phyloP scores from a whole-genome alignment of 257 asterid genomes.

The Anisodus acutangulus region DNA sequence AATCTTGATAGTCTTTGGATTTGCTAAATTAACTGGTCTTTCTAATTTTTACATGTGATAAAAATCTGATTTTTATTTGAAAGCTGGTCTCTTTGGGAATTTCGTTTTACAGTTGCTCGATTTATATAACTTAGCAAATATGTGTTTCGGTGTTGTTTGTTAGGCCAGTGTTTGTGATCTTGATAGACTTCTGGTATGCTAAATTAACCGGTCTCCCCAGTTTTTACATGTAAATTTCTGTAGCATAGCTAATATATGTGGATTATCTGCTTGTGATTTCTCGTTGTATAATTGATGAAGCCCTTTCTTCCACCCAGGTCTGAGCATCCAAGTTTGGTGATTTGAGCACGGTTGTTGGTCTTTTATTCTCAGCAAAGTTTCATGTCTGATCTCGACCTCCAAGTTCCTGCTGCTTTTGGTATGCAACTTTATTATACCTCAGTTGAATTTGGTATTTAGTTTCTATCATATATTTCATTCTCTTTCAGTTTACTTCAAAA shows the following conservation, averaged over 20 bases:
- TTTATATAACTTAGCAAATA: too few relatives aligned
- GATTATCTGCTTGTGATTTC: not conserved
- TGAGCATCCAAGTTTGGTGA: slow-evolving; percentile 40
- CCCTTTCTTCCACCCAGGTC: slow-evolving; percentile 40
- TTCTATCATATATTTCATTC: not conserved
- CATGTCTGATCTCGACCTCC: slow-evolving; percentile 72
- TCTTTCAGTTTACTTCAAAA: not conserved
- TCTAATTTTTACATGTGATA: not conserved
- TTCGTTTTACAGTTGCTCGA: not conserved
- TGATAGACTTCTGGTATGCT: too few relatives aligned
- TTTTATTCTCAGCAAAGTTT: slow-evolving; percentile 49
- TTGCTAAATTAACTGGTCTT: not conserved
- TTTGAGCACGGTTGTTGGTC: slow-evolving; percentile 29
- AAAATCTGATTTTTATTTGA: too few relatives aligned
- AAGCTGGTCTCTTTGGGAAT: not conserved
- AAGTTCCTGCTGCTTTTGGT: slow-evolving; percentile 62
- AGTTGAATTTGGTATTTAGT: slow-evolving; percentile 17
- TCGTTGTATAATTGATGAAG: slow-evolving; percentile 11
- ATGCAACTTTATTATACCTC: slow-evolving; percentile 22
- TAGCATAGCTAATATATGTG: too few relatives aligned
- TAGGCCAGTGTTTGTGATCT: too few relatives aligned
- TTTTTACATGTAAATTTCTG: too few relatives aligned
- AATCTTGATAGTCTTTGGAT: too few relatives aligned
- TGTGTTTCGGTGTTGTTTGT: too few relatives aligned
- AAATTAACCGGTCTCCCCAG: too few relatives aligned